A percentile compares a stretch with the other conserved stretches of the same genome.
Evolutionary conservation across 2,329 filamentous ascomycete genomes (phyloP).

Genomic region (Monascus ruber): DNA sequence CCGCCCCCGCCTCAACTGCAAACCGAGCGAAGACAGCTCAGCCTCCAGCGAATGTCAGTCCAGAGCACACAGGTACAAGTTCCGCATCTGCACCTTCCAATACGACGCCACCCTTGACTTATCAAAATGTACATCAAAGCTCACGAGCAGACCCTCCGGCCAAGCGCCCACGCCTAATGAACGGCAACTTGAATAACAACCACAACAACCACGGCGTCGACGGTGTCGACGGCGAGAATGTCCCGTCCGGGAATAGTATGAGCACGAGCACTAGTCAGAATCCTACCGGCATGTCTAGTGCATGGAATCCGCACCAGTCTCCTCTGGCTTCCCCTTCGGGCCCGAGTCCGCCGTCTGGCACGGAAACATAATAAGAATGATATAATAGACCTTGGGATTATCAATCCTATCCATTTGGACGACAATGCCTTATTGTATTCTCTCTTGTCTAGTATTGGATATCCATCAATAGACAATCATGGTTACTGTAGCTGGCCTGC

Average conservation of each 20-base stretch:
- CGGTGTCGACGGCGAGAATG: background rate
- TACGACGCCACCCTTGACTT: constrained; percentile 16
- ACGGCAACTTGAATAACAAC: constrained; percentile 7
- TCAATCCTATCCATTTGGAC: too few relatives aligned
- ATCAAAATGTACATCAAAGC: constrained; percentile 13
- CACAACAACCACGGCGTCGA: background rate
- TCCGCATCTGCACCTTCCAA: constrained; percentile 1
- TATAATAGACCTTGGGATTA: too few relatives aligned
- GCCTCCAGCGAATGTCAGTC: constrained; percentile 4
- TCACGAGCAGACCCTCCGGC: constrained; percentile 12
- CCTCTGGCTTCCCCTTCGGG: constrained; percentile 12
- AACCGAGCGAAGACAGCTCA: constrained; percentile 4
- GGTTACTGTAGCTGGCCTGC: too few relatives aligned
- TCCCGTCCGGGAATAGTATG: background rate
- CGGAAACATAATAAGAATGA: too few relatives aligned
- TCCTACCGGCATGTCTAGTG: constrained; percentile 1
- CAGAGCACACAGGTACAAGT: constrained; percentile 4
- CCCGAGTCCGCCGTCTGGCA: constrained; percentile 10
- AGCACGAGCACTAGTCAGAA: constrained; percentile 2
- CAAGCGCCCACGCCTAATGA: constrained; percentile 28
- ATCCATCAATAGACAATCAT: too few relatives aligned
- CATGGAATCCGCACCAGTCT: constrained; percentile 7
- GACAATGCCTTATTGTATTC: too few relatives aligned
- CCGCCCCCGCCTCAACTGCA: background rate
- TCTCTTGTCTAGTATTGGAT: too few relatives aligned